These are phyloP conservation scores for Cyberlindnera mycetangii DNA, from an alignment of 805 yeast genomes.

Conservation along the genomic window DNA sequence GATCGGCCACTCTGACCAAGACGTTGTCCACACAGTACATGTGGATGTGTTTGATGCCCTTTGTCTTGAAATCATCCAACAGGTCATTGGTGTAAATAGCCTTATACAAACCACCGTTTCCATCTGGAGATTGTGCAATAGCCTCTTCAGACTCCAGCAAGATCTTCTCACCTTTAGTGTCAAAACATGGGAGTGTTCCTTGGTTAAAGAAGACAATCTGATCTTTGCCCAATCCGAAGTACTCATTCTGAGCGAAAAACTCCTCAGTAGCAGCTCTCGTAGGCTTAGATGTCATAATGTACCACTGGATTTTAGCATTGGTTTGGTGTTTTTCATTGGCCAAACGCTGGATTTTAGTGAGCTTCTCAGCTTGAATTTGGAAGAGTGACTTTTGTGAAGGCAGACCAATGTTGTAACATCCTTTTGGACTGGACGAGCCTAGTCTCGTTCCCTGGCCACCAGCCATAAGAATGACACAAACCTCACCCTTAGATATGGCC, in stretches of 20 bases:
- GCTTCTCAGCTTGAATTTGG: slow-evolving; percentile 90
- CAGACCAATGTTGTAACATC: slow-evolving; percentile 83
- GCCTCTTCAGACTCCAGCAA: slow-evolving; percentile 53
- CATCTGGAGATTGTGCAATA: slow-evolving; percentile 90
- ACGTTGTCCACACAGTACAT: slow-evolving; percentile 97
- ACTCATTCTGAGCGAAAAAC: slow-evolving; percentile 58
- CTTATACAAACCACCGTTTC: slow-evolving; percentile 94
- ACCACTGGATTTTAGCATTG: slow-evolving; percentile 62
- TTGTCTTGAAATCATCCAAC: slow-evolving; percentile 60
- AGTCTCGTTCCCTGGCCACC: slow-evolving; percentile 98
- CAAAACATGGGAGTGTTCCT: slow-evolving; percentile 91
- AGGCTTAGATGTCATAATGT: slow-evolving; percentile 92
- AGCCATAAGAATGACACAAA: slow-evolving; percentile 90
- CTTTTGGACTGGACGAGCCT: slow-evolving; percentile 89
- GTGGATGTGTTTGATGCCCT: slow-evolving; percentile 84
- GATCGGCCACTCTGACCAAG: slow-evolving; percentile 90
- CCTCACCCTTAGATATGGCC: slow-evolving; percentile 68
- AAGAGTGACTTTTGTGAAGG: slow-evolving; percentile 84
- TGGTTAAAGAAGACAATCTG: slow-evolving; percentile 86
- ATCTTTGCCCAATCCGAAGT: slow-evolving; percentile 62
- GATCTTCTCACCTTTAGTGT: slow-evolving; percentile 63
- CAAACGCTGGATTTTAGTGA: slow-evolving; percentile 58
- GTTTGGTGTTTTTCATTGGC: slow-evolving; percentile 36
- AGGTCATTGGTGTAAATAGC: slow-evolving; percentile 68
- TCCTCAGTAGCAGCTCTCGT: slow-evolving; percentile 73